phyloP scores from a whole-genome alignment of 495 filamentous ascomycete genomes.

The Letharia columbiana region DNA sequence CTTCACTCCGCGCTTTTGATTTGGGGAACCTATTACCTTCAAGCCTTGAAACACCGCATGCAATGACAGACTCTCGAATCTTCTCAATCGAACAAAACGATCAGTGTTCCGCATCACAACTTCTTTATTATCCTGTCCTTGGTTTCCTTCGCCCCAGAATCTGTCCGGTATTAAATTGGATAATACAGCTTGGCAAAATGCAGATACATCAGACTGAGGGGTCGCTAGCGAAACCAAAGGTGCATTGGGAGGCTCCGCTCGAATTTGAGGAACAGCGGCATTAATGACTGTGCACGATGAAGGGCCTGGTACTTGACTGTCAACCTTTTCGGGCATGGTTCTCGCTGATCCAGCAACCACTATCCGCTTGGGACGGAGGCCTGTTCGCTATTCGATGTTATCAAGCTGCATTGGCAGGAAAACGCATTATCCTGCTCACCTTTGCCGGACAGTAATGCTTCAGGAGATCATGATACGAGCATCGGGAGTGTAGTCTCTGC shows the following conservation, averaged over 20 bases:
- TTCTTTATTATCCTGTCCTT: conserved; percentile 48
- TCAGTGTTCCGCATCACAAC: conserved; percentile 60
- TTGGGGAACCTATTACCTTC: conserved; percentile 47
- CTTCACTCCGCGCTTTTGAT: neutral
- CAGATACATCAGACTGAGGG: conserved; percentile 61
- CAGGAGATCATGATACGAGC: conserved; percentile 67
- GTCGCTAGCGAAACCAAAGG: conserved; percentile 64
- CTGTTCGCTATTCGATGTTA: neutral
- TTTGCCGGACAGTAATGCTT: conserved; percentile 67
- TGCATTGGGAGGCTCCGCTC: conserved; percentile 16
- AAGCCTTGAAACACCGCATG: conserved; percentile 69
- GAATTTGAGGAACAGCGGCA: conserved; percentile 20
- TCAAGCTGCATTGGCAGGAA: neutral
- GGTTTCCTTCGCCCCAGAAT: conserved; percentile 59
- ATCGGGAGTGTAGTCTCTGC: conserved; percentile 61
- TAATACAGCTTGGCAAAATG: conserved; percentile 76
- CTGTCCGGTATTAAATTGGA: conserved; percentile 62
- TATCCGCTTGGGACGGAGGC: neutral
- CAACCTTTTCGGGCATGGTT: neutral
- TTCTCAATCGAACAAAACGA: conserved; percentile 64
- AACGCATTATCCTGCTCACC: conserved; percentile 30
- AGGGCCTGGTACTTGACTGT: neutral
- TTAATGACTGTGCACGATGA: conserved; percentile 10
- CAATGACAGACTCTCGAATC: conserved; percentile 72
- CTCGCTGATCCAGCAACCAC: neutral